Conservation (phyloP, 2,329 filamentous ascomycete genomes). For the Trichoderma koningiopsis region DNA sequence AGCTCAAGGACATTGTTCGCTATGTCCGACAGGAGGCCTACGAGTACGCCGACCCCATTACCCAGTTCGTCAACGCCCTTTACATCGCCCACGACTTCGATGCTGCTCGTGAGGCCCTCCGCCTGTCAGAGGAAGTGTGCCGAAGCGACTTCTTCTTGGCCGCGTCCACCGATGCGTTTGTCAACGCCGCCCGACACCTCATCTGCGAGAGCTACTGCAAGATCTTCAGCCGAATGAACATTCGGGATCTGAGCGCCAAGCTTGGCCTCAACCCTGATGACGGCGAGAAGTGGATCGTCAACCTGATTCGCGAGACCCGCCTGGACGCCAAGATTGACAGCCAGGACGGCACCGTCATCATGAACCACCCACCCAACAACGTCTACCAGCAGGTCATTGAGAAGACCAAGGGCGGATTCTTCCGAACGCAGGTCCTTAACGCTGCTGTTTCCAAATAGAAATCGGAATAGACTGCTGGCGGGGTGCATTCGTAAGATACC, state of each 20-base stretch:
- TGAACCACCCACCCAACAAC: slow-evolving; percentile 98
- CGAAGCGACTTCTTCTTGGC: slow-evolving; percentile 95
- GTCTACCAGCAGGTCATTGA: slow-evolving; percentile 99
- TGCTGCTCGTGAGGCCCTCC: slow-evolving; percentile 86
- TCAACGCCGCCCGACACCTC: slow-evolving; percentile 90
- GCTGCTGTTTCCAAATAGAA: slow-evolving; percentile 60
- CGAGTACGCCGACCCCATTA: slow-evolving; percentile 95
- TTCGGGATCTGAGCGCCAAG: slow-evolving; percentile 90
- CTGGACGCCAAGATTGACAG: slow-evolving; percentile 99
- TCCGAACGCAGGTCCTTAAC: slow-evolving; percentile 92
- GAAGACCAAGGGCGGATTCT: slow-evolving; percentile 98
- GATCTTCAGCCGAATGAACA: slow-evolving; percentile 98
- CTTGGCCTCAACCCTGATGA: slow-evolving; percentile 91
- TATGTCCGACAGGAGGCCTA: slow-evolving; percentile 97
- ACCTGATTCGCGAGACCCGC: slow-evolving; percentile 94
- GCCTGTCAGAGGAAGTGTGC: slow-evolving; percentile 86
- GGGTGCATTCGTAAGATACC: slow-evolving; percentile 11
- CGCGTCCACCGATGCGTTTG: slow-evolving; percentile 80
- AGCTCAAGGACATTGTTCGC: slow-evolving; percentile 94
- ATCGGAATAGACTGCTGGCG: neutral
- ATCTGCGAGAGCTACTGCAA: slow-evolving; percentile 99
- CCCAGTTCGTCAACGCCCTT: slow-evolving; percentile 92
- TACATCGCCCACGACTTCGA: slow-evolving; percentile 89
- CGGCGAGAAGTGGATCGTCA: slow-evolving; percentile 99
- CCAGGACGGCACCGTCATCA: slow-evolving; percentile 96